Evolutionary conservation across 2,329 filamentous ascomycete species (phyloP), one percentile per base, ranked within the genome.

Genomic region (Chrysoporthe puriensis): DNA sequence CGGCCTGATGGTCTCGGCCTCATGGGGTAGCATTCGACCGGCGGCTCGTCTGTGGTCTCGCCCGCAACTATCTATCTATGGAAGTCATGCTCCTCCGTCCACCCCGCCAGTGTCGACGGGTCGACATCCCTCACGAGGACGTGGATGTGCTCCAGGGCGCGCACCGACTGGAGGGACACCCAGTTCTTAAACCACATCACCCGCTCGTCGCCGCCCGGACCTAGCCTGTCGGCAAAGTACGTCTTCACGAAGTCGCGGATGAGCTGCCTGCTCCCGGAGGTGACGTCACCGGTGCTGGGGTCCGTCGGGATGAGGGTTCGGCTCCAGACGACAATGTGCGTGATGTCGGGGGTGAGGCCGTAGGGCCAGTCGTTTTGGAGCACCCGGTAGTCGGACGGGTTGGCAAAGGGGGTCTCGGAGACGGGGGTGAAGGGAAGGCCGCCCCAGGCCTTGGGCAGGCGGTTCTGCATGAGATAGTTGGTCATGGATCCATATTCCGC

Each of bases 281-380:
- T 94, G 80, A 96, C 82, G 72, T 94, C 90, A 11, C 91, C 93
- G 0, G 86, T 92, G 21, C 80, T 81, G 0, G 87, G 78, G 72
- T 96, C 90, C 3, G 91, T 91, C 34, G 90, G 85, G 69, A 97
- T 90, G 16, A 84, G 81, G 52, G 95, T 96, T 75, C 96, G 95
- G 63, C 91, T 91, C 95, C 95, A 98, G 54, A 97, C 90, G 42
- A 97, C 93, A 26, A 97, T 86, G 77, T 98, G 95, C n/a, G 90
- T 83, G 72, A 90, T 87, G 64, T 84, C 84, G 0, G 83, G 76
- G 0, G 82, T 83, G 61, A 97, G 80, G 3, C 92, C 94, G 74
- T 97, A 97, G 0, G 95, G 95, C 94, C 94, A 98, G 83, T 97
- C 94, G 74, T 98, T 97, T 76, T 89, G 83, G 57, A 97, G 81